phyloP scores from a whole-genome alignment of 129 eudicot genomes.

The Scalesia atractyloides region DNA sequence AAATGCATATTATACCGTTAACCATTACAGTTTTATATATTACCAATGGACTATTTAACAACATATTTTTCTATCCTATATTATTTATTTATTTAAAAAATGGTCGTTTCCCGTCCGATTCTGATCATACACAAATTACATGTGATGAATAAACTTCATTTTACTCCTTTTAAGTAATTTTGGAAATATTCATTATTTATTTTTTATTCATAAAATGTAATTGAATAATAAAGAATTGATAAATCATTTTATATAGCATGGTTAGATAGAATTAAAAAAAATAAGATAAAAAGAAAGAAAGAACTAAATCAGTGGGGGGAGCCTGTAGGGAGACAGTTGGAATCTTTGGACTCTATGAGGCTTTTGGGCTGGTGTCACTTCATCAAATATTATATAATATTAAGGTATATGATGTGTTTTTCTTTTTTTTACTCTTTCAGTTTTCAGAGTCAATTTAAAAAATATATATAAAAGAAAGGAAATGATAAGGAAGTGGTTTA shows the following conservation, averaged over 20 bases:
- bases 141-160: background rate
- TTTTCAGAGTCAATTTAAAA: background rate
- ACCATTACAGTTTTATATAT: no score
- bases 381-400: slow-evolving; percentile 23
- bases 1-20: no score
- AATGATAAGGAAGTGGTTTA: background rate
- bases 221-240: background rate
- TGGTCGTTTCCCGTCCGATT: background rate
- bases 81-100: background rate
- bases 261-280: background rate
- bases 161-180: background rate
- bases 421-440: background rate
- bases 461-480: no score
- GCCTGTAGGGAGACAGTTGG: slow-evolving; percentile 45
- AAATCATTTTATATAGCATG: background rate
- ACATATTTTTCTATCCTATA: background rate
- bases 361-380: slow-evolving; percentile 40
- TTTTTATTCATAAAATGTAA: background rate
- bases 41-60: background rate
- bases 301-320: slow-evolving; percentile 20
- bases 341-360: slow-evolving; percentile 42
- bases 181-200: background rate
- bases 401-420: background rate
- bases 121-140: background rate
- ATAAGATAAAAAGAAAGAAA: no score